These are phyloP conservation scores for Eudorina sp. DNA, from an alignment of 139 green algal species.

Conservation along the genomic window DNA sequence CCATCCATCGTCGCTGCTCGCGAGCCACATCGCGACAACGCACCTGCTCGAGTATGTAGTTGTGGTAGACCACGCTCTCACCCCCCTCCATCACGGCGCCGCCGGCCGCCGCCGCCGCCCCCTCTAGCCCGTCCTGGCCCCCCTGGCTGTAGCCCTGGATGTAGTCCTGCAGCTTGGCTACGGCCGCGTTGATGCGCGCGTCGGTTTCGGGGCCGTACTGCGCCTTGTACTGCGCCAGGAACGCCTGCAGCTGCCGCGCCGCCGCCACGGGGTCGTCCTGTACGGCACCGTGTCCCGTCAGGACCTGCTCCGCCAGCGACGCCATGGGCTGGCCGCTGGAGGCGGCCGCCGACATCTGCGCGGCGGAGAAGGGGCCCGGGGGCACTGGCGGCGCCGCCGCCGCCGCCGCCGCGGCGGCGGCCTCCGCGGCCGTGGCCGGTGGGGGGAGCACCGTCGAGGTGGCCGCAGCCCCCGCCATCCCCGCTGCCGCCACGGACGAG, in stretches of 20 bases:
- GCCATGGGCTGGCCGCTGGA: background rate
- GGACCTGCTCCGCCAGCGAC: slow-evolving; percentile 11
- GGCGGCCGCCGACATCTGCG: background rate
- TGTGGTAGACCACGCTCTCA: slow-evolving; percentile 19
- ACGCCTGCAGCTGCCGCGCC: slow-evolving; percentile 29
- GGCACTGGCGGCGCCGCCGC: background rate
- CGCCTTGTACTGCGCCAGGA: slow-evolving; percentile 24
- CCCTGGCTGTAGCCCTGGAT: slow-evolving; percentile 21
- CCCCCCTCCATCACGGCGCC: too few relatives aligned
- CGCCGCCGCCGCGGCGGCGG: background rate
- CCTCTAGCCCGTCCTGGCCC: background rate
- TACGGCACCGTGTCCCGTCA: background rate
- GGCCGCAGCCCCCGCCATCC: too few relatives aligned
- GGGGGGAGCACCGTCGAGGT: too few relatives aligned
- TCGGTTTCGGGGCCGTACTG: slow-evolving; percentile 42
- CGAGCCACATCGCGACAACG: background rate
- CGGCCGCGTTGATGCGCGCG: slow-evolving; percentile 19
- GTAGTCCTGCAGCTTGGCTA: slow-evolving; percentile 25
- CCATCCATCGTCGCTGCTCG: too few relatives aligned
- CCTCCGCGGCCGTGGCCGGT: background rate
- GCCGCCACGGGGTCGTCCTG: slow-evolving; percentile 34
- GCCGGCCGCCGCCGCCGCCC: background rate
- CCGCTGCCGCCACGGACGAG: too few relatives aligned
- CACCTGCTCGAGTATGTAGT: slow-evolving; percentile 48
- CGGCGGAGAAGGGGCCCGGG: background rate